A percentile compares a stretch with the other conserved stretches of the same genome.
Conservation (phyloP, 352 stramenopile species). For the Pythium sp. region DNA sequence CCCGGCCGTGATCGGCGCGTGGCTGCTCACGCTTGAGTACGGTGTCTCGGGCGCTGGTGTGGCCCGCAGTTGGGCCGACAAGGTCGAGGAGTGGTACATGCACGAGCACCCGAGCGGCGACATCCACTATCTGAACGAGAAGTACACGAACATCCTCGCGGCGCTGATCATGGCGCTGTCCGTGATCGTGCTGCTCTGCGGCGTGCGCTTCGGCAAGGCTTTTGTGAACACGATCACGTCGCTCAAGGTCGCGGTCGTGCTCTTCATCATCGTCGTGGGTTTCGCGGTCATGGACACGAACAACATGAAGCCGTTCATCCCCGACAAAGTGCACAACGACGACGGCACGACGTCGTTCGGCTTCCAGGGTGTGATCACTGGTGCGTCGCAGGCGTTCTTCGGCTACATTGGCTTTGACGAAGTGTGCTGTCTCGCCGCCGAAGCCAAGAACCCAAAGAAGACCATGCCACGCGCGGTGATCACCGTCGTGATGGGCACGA, state of each 20-base stretch:
- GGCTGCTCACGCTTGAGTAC: slow-evolving; percentile 92
- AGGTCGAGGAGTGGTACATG: slow-evolving; percentile 73
- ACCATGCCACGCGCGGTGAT: slow-evolving; percentile 81
- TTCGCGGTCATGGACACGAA: slow-evolving; percentile 74
- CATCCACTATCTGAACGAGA: slow-evolving; percentile 52
- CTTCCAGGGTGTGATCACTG: slow-evolving; percentile 57
- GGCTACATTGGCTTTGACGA: slow-evolving; percentile 94
- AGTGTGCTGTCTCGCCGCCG: slow-evolving; percentile 86
- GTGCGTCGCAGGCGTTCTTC: slow-evolving; percentile 89
- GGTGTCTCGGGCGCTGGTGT: slow-evolving; percentile 88
- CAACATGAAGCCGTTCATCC: slow-evolving; percentile 86
- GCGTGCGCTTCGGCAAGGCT: slow-evolving; percentile 87
- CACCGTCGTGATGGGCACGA: slow-evolving; percentile 67
- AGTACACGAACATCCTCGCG: slow-evolving; percentile 57
- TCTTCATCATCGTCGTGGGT: slow-evolving; percentile 91
- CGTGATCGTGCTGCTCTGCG: slow-evolving; percentile 73
- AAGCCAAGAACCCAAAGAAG: slow-evolving; percentile 59
- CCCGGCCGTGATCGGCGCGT: slow-evolving; percentile 86
- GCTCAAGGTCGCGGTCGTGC: slow-evolving; percentile 82
- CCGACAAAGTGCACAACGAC: slow-evolving; percentile 11
- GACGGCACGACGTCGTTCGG: slow-evolving; percentile 26
- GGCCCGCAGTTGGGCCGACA: slow-evolving; percentile 90
- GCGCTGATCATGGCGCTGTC: slow-evolving; percentile 70
- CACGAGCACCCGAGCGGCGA: slow-evolving; percentile 36
- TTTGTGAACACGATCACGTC: slow-evolving; percentile 87